Evolutionary conservation across 495 filamentous ascomycete species (phyloP), one percentile per base, ranked within the genome.

Genomic region (Aspergillus mulundensis): DNA sequence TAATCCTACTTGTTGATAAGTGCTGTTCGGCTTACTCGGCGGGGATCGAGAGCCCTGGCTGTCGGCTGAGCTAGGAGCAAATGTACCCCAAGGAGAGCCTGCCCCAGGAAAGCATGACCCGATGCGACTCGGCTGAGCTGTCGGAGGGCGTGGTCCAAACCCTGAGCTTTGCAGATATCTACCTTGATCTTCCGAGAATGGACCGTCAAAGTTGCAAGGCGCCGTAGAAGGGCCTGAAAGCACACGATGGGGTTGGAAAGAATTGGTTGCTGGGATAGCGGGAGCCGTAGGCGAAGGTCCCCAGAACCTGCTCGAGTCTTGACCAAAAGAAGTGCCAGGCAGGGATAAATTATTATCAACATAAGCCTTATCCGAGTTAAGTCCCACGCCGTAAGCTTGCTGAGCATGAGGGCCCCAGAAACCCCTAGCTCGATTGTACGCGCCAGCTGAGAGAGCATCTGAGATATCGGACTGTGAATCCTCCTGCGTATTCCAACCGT

Each of bases 381-480:
- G 60, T 3, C 57, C 50, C 30, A 62, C 48, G 21, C 63, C 64
- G 46, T 71, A 67, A 32, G 55, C 46, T 20, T 67, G 61, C 50
- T 72, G 69, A 15, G 62, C 58, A 23, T 69, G 63, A 24, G 72
- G 65, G 19, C 70, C 75, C 88, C 88, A 92, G 59, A 87, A 82
- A 44, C 77, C 84, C 46, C 83, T 80, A 58, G 79, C 60, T 58
- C 81, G 80, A 65, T 78, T 85, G 66, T 83, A 85, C 5, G 76
- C 81, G 40, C 73, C 81, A 46, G 79, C 69, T 53, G 85, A 85
- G 58, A 84, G 61, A 34, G 78, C 68, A 63, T 90, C 88, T 40
- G 82, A 79, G 15, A 69, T 80, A 51, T 83, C 83, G 38, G 85
- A 87, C 34, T 81, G 82, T 50, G 78, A 71, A 64, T 92, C 89